Evolutionary conservation across 1,284 basidiomycete species (phyloP), one percentile per base, ranked within the genome.

Genomic region (Ceratobasidium theobromae): DNA sequence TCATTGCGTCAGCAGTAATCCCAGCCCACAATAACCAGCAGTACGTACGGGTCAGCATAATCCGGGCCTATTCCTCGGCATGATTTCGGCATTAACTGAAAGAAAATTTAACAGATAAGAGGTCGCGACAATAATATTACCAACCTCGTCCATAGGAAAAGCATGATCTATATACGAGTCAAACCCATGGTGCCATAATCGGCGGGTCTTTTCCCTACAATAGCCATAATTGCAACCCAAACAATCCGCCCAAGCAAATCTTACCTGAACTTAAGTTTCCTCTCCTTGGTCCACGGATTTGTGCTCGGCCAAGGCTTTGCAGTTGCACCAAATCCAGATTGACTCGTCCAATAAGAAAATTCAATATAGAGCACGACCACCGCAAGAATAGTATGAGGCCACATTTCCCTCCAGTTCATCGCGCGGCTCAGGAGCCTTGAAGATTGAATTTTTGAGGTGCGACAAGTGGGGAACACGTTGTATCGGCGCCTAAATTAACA

Each of bases 121-220:
- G 46, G 54, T 18, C 32, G 28, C 55, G 46, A 25, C 33, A 49
- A 27, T 18, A 46, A 11, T 35, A 35, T 14, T n/a, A 67, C 72
- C 68, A 72, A 90, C 88, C 82, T 91, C 89, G 70, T 92, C 89
- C 72, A 88, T 75, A n/a, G 90, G 90, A 72, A 90, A 92, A 16
- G 90, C 90, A 74, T 82, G 82, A 57, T 77, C 79, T 88, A 93
- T 91, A 74, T 93, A 93, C 71, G 82, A 85, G 72, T 88, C 75
- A 72, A 86, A 93, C 0, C 91, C 91, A 79, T 93, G 91, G 73
- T 91, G 86, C 88, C 89, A 93, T 3, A 93, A 76, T 33, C 84
- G 84, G 51, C 86, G 84, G 21, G 86, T 87, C 72, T 81, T 80
- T 72, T 91, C 83, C 53, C 91, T 91, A 55, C 45, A 41, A 32